phyloP scores from a whole-genome alignment of 2,329 filamentous ascomycete genomes.

The Aspergillus nomiae region DNA sequence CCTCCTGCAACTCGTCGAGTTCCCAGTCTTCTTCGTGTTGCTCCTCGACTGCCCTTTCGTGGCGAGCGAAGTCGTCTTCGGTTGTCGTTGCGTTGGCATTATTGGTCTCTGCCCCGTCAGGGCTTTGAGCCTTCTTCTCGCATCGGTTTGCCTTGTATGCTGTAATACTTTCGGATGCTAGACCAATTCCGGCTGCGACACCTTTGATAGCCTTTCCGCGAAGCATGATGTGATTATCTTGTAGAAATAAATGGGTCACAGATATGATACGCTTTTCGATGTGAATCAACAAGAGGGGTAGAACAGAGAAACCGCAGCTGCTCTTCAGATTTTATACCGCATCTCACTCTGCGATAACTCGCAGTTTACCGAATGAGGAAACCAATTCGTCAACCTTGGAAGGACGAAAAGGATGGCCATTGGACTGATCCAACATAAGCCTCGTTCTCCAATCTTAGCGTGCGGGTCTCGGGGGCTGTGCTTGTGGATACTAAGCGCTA shows the following conservation, averaged over 20 bases:
- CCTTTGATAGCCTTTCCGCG: slow-evolving; percentile 14
- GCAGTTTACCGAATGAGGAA: background rate
- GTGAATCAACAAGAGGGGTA: too few relatives aligned
- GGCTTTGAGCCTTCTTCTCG: slow-evolving; percentile 4
- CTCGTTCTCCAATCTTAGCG: background rate
- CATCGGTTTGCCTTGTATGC: slow-evolving; percentile 22
- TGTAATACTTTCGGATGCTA: slow-evolving; percentile 25
- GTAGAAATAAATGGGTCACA: background rate
- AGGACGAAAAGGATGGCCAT: background rate
- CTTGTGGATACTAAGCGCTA: background rate
- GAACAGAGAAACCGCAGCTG: background rate
- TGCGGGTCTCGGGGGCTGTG: background rate
- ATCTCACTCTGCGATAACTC: background rate
- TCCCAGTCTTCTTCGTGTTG: slow-evolving; percentile 24
- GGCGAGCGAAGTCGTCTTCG: background rate
- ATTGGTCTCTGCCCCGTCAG: background rate
- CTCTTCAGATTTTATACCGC: background rate
- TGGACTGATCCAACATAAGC: background rate
- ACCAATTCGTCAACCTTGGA: background rate
- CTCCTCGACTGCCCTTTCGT: background rate
- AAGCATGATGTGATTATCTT: background rate
- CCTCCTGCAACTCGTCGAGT: slow-evolving; percentile 29
- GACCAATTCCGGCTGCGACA: slow-evolving; percentile 30
- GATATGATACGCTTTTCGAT: background rate
- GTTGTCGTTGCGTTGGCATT: background rate